A percentile compares a stretch with the other conserved stretches of the same genome.
phyloP scores from a whole-genome alignment of 352 stramenopile species.

The Phytopythium sindhum region DNA sequence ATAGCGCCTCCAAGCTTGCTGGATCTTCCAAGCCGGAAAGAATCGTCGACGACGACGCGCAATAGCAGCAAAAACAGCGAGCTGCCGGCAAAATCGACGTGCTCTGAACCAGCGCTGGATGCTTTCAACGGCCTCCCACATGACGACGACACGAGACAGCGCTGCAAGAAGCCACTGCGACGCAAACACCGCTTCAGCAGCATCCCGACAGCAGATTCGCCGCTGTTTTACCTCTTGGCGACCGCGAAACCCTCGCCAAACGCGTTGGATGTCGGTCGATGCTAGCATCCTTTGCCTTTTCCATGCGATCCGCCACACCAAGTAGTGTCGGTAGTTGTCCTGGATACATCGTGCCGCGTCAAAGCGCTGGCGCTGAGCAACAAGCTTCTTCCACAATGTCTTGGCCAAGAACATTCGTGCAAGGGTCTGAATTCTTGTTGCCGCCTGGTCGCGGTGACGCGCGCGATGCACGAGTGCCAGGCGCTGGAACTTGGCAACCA shows the following conservation, averaged over 20 bases:
- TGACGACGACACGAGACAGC: neutral
- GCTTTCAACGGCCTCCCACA: neutral
- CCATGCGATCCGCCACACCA: constrained; percentile 19
- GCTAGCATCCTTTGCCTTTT: constrained; percentile 10
- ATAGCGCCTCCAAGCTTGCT: constrained; percentile 22
- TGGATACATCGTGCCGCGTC: constrained; percentile 23
- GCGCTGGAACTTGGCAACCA: constrained; percentile 15
- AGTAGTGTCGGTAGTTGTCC: constrained; percentile 19
- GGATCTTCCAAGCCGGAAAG: constrained; percentile 17
- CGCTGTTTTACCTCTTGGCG: constrained; percentile 8
- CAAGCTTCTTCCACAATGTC: constrained; percentile 11
- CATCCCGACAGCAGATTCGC: constrained; percentile 2
- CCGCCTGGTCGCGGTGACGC: constrained; percentile 16
- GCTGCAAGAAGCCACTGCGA: constrained; percentile 10
- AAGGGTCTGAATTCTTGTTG: constrained; percentile 19
- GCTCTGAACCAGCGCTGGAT: constrained; percentile 22
- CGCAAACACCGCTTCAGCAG: constrained; percentile 2
- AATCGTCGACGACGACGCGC: constrained; percentile 13
- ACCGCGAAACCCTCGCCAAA: constrained; percentile 18
- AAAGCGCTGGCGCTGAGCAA: constrained; percentile 8
- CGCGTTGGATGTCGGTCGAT: constrained; percentile 16
- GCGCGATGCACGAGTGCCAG: constrained; percentile 20
- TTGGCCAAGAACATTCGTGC: constrained; percentile 18
- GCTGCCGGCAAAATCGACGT: constrained; percentile 6
- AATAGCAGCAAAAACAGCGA: constrained; percentile 6